Conservation (phyloP, 148 eudicot genomes). For the Rhododendron williamsianum region DNA sequence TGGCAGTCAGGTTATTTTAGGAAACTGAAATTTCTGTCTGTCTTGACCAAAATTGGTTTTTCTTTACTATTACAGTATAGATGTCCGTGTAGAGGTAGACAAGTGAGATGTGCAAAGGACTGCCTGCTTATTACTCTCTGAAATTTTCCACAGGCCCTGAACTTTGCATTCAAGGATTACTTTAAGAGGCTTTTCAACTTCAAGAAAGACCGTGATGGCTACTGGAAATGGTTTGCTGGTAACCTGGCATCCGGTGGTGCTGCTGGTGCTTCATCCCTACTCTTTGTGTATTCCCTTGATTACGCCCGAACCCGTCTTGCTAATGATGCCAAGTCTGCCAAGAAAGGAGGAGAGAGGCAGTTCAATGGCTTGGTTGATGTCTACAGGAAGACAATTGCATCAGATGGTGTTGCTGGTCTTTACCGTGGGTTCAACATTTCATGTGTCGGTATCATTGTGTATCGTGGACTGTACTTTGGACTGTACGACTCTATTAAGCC, state of each 20-base stretch:
- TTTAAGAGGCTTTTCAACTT: conserved; percentile 67
- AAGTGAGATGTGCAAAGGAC: background rate
- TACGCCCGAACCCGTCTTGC: conserved; percentile 69
- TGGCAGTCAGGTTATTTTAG: background rate
- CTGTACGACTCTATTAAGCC: conserved; percentile 70
- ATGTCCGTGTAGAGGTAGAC: background rate
- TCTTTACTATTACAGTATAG: background rate
- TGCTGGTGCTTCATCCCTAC: conserved; percentile 62
- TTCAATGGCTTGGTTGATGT: conserved; percentile 66
- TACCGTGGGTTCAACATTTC: conserved; percentile 84
- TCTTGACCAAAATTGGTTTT: background rate
- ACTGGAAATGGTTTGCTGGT: conserved; percentile 21
- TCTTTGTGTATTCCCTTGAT: conserved; percentile 60
- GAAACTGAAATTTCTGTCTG: background rate
- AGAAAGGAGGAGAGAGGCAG: conserved; percentile 66
- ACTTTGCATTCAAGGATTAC: conserved; percentile 73
- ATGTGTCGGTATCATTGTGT: conserved; percentile 61
- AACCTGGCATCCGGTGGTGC: conserved; percentile 72
- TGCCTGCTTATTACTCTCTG: background rate
- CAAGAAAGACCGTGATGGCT: conserved; percentile 66
- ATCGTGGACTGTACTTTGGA: conserved; percentile 82
- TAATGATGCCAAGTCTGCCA: conserved; percentile 54
- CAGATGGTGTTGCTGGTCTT: conserved; percentile 67
- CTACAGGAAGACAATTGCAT: conserved; percentile 52
- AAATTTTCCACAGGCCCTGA: conserved; percentile 40